phyloP scores from a whole-genome alignment of 306 rosid genomes.

The Cucurbita argyrosperma region DNA sequence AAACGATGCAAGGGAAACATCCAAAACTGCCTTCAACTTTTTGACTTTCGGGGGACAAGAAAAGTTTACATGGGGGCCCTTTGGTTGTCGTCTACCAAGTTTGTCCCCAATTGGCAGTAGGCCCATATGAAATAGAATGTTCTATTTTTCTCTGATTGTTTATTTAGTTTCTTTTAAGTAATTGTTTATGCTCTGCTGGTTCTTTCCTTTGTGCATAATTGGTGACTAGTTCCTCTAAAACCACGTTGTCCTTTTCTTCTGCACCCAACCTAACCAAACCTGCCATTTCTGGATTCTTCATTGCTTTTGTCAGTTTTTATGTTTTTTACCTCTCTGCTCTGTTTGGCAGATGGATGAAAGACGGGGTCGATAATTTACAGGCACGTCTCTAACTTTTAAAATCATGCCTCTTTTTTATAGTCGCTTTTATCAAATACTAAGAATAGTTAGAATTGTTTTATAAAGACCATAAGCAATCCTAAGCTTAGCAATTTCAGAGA shows the following conservation, averaged over 20 bases:
- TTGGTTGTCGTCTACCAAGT: slow-evolving; percentile 1
- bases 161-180: neutral
- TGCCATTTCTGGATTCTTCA: slow-evolving; percentile 2
- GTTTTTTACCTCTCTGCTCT: neutral
- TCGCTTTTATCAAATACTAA: too few relatives aligned
- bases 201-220: neutral
- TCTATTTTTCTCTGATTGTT: neutral
- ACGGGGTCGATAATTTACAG: neutral
- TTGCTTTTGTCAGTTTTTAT: neutral
- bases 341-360: neutral
- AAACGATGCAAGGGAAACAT: slow-evolving; percentile 26
- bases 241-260: neutral
- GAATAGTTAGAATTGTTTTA: too few relatives aligned
- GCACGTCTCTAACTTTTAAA: too few relatives aligned
- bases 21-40: slow-evolving; percentile 35
- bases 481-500: too few relatives aligned
- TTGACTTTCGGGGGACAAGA: slow-evolving; percentile 29
- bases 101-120: slow-evolving; percentile 14
- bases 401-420: too few relatives aligned
- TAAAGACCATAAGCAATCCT: too few relatives aligned
- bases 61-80: slow-evolving; percentile 13
- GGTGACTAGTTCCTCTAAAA: neutral
- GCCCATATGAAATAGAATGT: neutral
- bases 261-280: neutral
- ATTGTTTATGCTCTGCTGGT: neutral